Evolutionary conservation across 2,329 filamentous ascomycete species (phyloP).

Genomic region (Calycina herbarum): DNA sequence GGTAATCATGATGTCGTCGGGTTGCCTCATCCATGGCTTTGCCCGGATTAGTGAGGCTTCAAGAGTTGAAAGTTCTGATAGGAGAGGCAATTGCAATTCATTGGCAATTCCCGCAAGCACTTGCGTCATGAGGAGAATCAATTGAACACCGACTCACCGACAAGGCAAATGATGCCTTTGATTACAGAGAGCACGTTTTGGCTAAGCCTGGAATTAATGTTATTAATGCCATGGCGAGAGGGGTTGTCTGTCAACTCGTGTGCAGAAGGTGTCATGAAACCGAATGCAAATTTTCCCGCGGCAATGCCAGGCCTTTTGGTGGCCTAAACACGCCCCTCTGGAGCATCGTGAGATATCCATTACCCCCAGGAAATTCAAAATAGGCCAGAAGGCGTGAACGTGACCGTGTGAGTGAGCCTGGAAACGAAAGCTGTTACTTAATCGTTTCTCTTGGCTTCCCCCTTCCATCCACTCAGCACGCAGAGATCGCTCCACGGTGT

Average conservation of each 20-base stretch:
- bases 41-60: not conserved
- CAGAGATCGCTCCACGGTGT: not conserved
- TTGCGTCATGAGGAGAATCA: conserved; percentile 1
- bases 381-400: conserved; percentile 5
- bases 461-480: not conserved
- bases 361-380: conserved; percentile 13
- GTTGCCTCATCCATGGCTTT: not conserved
- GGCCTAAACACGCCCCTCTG: conserved; percentile 4
- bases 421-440: conserved; percentile 11
- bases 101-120: not conserved
- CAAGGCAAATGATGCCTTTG: conserved; percentile 22
- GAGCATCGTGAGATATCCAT: conserved; percentile 5
- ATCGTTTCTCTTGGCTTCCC: conserved; percentile 11
- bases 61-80: not conserved
- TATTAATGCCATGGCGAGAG: conserved; percentile 8
- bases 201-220: conserved; percentile 11
- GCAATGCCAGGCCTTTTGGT: conserved; percentile 11
- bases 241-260: conserved; percentile 6
- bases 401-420: conserved; percentile 8
- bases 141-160: not conserved
- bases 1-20: not conserved
- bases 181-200: conserved; percentile 27
- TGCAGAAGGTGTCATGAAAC: conserved; percentile 10
- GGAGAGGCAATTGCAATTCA: not conserved
- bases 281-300: conserved; percentile 14